Evolutionary conservation across 2,329 filamentous ascomycete genomes (phyloP).

Genomic region (Microdochium nivale): DNA sequence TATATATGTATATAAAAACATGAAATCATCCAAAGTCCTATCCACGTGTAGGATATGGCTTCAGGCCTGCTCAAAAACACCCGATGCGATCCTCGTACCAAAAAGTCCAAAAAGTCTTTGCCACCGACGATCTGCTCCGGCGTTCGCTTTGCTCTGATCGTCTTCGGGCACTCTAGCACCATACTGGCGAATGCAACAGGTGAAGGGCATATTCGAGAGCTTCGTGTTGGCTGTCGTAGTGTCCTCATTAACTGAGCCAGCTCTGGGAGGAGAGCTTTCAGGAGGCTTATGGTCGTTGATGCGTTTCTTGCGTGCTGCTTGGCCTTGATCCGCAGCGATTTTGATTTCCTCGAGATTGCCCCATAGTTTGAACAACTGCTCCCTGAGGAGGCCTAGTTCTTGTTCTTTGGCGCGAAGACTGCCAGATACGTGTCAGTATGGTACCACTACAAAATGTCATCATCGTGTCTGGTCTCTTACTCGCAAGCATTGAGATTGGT

Average conservation of each 20-base stretch:
- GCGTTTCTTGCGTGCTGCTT: conserved; percentile 12
- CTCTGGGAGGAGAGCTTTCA: conserved; percentile 24
- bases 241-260: conserved; percentile 5
- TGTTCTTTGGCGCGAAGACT: conserved; percentile 47
- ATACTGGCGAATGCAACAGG: conserved; percentile 65
- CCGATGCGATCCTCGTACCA: conserved; percentile 45
- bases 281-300: conserved; percentile 18
- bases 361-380: conserved; percentile 74
- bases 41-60: not conserved
- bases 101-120: conserved; percentile 56
- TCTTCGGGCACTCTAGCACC: conserved; percentile 40
- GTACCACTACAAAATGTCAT: conserved; percentile 4
- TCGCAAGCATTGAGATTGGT: conserved; percentile 38
- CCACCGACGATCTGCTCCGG: conserved; percentile 43
- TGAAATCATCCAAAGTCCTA: not conserved
- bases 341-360: conserved; percentile 74
- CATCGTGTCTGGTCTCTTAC: conserved; percentile 10
- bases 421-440: not conserved
- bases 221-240: conserved; percentile 9
- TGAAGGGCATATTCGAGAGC: conserved; percentile 51
- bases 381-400: conserved; percentile 45
- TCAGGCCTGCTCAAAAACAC: not conserved
- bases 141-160: conserved; percentile 33
- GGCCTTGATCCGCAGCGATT: conserved; percentile 19
- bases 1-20: not conserved